Conservation (phyloP, 208 protist species). For the Polymyxa betae region DNA sequence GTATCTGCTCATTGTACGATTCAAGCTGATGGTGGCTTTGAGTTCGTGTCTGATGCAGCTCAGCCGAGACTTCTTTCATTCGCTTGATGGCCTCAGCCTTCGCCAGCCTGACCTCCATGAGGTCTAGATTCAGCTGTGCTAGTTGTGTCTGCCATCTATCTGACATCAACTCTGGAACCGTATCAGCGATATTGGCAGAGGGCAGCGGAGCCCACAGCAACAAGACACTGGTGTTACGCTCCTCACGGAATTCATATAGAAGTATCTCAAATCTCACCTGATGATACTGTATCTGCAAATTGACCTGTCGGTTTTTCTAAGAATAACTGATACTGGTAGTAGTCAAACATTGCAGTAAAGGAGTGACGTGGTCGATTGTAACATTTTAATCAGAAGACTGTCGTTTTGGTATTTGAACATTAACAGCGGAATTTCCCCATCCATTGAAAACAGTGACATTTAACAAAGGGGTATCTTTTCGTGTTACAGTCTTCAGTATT, state of each 20-base stretch:
- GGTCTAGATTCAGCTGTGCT: not conserved
- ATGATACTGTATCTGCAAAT: too few species aligned
- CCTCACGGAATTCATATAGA: too few species aligned
- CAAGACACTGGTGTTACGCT: too few species aligned
- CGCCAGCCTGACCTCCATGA: not conserved
- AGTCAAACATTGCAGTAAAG: too few species aligned
- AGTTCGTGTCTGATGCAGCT: not conserved
- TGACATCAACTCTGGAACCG: too few species aligned
- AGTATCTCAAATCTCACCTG: too few species aligned
- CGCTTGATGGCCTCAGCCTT: not conserved
- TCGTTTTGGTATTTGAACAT: not conserved
- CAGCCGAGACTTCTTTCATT: not conserved
- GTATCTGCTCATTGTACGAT: not conserved
- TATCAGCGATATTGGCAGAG: too few species aligned
- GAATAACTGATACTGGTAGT: too few species aligned
- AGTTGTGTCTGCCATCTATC: not conserved
- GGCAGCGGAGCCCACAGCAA: too few species aligned
- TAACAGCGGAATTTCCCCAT: not conserved
- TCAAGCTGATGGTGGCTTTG: not conserved
- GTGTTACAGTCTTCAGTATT: slow-evolving; percentile 21
- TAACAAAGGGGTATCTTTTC: not conserved
- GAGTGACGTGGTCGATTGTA: too few species aligned
- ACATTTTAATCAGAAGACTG: not conserved
- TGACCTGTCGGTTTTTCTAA: too few species aligned
- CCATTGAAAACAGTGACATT: slow-evolving; percentile 17